Conservation (phyloP, 768 basidiomycete genomes). For the Tylopilus intermedius region DNA sequence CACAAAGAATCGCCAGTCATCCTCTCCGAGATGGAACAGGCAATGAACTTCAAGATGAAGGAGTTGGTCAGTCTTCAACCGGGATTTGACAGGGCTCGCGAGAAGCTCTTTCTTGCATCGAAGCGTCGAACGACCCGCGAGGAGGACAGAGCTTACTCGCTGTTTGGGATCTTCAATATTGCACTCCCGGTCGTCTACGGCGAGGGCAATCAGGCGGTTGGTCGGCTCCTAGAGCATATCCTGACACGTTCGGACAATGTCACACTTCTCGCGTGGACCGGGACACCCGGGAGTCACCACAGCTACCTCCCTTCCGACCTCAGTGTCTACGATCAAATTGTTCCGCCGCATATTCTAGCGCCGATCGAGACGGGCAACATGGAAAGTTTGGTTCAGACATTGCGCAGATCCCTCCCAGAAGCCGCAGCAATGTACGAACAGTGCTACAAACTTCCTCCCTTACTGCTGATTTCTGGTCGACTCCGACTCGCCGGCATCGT, state of each 20-base stretch:
- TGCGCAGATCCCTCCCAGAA: neutral
- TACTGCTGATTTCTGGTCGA: neutral
- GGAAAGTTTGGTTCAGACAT: too few relatives aligned
- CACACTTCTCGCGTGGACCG: neutral
- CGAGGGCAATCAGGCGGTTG: neutral
- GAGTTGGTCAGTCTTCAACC: neutral
- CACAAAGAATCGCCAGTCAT: slow-evolving; percentile 3
- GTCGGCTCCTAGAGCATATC: neutral
- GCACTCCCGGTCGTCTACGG: slow-evolving; percentile 12
- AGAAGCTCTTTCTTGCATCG: slow-evolving; percentile 13
- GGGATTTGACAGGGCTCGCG: neutral
- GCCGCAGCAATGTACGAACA: neutral
- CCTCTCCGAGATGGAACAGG: slow-evolving; percentile 1
- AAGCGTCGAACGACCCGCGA: slow-evolving; percentile 4
- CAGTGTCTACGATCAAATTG: neutral
- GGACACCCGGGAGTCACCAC: neutral
- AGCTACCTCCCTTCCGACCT: neutral
- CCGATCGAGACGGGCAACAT: too few relatives aligned
- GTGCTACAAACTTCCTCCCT: neutral
- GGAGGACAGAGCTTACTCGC: slow-evolving; percentile 16
- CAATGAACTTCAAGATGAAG: neutral
- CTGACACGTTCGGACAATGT: neutral
- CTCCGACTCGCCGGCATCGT: neutral
- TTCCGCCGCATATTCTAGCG: neutral
- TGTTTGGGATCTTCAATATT: slow-evolving; percentile 12